These are phyloP conservation scores for Trichophyton verrucosum DNA, from an alignment of 2,329 filamentous ascomycete species.

Conservation along the genomic window DNA sequence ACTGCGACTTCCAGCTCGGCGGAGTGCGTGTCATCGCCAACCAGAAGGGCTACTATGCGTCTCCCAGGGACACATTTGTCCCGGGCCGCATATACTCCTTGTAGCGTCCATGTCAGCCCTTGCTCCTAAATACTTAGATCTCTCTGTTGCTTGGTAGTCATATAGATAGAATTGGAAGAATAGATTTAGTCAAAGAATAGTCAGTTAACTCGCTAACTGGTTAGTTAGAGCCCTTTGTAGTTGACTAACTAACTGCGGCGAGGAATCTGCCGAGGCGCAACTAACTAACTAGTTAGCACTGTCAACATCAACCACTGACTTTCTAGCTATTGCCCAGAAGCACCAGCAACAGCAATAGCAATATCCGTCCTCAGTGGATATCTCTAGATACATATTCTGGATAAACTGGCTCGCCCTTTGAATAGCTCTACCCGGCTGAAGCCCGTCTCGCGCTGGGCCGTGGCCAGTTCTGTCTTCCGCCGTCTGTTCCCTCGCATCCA, in stretches of 20 bases:
- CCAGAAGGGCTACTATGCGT: slow-evolving; percentile 27
- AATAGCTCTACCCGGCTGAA: neutral
- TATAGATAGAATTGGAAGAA: too few species aligned
- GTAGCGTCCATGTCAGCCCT: neutral
- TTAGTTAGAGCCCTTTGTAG: too few species aligned
- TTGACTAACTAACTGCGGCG: too few species aligned
- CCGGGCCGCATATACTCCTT: slow-evolving; percentile 8
- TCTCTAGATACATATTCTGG: too few species aligned
- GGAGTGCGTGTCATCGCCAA: slow-evolving; percentile 24
- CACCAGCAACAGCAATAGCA: neutral
- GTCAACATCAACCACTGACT: too few species aligned
- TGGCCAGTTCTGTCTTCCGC: slow-evolving; percentile 34
- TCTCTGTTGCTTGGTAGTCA: too few species aligned
- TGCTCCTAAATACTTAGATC: neutral
- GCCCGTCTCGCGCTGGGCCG: neutral
- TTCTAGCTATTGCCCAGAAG: neutral
- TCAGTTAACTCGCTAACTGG: too few species aligned
- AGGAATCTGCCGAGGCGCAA: too few species aligned
- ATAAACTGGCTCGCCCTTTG: neutral
- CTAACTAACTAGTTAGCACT: too few species aligned
- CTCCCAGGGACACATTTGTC: slow-evolving; percentile 25
- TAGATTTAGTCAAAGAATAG: too few species aligned
- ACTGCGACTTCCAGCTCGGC: slow-evolving; percentile 21
- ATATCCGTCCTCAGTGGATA: too few species aligned
- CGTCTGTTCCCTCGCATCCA: slow-evolving; percentile 52